Percentiles rank a stretch among this genome's conserved stretches.
These are phyloP conservation scores for Endocarpon pusillum DNA, from an alignment of 495 filamentous ascomycete species.

Conservation along the genomic window DNA sequence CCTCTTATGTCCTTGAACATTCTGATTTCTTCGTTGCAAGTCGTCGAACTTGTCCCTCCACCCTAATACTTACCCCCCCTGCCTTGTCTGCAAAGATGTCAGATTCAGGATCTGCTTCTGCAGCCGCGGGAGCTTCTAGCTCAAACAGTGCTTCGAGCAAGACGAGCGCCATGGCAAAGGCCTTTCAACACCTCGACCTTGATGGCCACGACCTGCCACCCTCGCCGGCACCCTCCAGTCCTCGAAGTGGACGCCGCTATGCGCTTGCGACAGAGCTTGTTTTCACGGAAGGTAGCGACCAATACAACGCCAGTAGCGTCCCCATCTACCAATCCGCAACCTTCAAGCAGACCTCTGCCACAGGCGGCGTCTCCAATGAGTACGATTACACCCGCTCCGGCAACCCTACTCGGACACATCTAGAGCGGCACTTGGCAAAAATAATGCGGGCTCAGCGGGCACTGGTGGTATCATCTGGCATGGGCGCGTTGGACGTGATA, in stretches of 20 bases:
- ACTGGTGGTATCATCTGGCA: slow-evolving; percentile 85
- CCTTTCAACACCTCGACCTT: slow-evolving; percentile 56
- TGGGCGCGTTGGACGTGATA: slow-evolving; percentile 94
- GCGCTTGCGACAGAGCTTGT: slow-evolving; percentile 91
- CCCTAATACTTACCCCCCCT: slow-evolving; percentile 1
- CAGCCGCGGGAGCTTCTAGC: slow-evolving; percentile 10
- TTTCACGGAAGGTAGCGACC: slow-evolving; percentile 85
- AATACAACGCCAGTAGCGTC: slow-evolving; percentile 87
- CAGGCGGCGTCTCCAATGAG: slow-evolving; percentile 56
- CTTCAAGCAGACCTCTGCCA: slow-evolving; percentile 88
- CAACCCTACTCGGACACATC: slow-evolving; percentile 88
- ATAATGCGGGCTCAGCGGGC: slow-evolving; percentile 90
- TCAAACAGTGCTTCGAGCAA: slow-evolving; percentile 7
- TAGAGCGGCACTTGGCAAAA: slow-evolving; percentile 93
- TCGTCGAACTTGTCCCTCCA: not conserved
- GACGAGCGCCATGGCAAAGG: slow-evolving; percentile 39
- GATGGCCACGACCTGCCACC: slow-evolving; percentile 85
- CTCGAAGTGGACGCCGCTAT: slow-evolving; percentile 66
- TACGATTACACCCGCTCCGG: slow-evolving; percentile 98
- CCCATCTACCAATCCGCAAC: slow-evolving; percentile 97
- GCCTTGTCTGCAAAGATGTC: slow-evolving; percentile 28
- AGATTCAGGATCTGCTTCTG: slow-evolving; percentile 23
- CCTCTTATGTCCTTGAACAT: too few relatives aligned
- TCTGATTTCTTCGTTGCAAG: slow-evolving; percentile 3
- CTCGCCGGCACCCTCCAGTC: slow-evolving; percentile 86